Conservation (phyloP, 2,329 filamentous ascomycete species). For the Ascochyta clinopodiicola region DNA sequence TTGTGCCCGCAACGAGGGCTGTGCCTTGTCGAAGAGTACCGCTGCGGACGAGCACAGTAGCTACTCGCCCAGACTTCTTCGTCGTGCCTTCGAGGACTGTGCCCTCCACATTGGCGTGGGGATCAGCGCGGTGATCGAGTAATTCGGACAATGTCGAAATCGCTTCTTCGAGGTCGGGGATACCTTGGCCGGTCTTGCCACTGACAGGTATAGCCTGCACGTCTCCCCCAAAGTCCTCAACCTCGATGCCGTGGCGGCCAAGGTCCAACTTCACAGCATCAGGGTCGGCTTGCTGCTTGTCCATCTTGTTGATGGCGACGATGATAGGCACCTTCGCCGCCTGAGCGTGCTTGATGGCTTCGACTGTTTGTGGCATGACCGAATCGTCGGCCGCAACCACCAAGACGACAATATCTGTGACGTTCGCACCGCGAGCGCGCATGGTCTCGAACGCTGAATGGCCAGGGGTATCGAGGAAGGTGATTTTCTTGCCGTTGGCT, state of each 20-base stretch:
- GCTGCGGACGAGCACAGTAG: conserved; percentile 85
- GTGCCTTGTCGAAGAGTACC: conserved; percentile 84
- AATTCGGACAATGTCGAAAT: conserved; percentile 86
- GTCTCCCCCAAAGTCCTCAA: conserved; percentile 95
- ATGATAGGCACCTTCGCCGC: conserved; percentile 91
- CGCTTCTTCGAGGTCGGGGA: conserved; percentile 90
- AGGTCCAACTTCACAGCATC: conserved; percentile 90
- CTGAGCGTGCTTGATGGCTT: conserved; percentile 93
- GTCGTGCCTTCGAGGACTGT: conserved; percentile 93
- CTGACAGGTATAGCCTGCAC: conserved; percentile 91
- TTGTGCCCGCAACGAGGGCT: conserved; percentile 83
- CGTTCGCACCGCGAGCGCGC: conserved; percentile 92
- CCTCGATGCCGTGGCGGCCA: conserved; percentile 79
- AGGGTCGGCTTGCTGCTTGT: conserved; percentile 81
- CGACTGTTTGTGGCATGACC: conserved; percentile 95
- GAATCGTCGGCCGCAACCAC: conserved; percentile 97
- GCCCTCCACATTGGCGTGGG: conserved; percentile 79
- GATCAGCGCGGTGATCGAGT: conserved; percentile 84
- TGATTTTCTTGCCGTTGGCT: conserved; percentile 83
- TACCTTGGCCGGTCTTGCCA: conserved; percentile 91
- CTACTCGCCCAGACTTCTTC: conserved; percentile 82
- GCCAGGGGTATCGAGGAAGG: conserved; percentile 95
- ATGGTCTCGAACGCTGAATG: conserved; percentile 96
- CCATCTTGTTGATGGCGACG: conserved; percentile 96
- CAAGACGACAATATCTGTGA: conserved; percentile 95